Evolutionary conservation across 2,329 filamentous ascomycete genomes (phyloP).

Genomic region (Cladosporium oxysporum): DNA sequence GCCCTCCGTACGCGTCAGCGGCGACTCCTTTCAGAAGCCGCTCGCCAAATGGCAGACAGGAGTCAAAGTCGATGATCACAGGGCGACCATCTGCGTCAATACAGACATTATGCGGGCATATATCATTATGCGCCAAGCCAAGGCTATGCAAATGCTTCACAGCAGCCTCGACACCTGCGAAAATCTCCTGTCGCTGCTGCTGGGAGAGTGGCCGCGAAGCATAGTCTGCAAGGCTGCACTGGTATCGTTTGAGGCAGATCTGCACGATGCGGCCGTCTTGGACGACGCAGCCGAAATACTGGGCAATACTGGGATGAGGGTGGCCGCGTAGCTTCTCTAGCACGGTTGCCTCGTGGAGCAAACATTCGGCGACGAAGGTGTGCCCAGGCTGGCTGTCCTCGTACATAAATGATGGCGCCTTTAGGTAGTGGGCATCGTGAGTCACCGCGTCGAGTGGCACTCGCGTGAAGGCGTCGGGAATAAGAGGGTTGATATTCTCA

Average conservation of each 20-base stretch:
- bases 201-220: constrained; percentile 25
- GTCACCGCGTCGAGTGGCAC: constrained; percentile 24
- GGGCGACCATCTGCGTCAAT: constrained; percentile 35
- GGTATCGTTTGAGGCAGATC: constrained; percentile 32
- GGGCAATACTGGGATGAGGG: constrained; percentile 35
- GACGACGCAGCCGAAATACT: constrained; percentile 35
- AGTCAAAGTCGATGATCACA: constrained; percentile 42
- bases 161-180: constrained; percentile 31
- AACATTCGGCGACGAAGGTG: constrained; percentile 34
- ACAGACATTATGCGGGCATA: constrained; percentile 41
- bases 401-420: constrained; percentile 36
- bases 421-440: constrained; percentile 32
- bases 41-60: constrained; percentile 36
- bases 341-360: constrained; percentile 32
- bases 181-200: constrained; percentile 26
- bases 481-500: constrained; percentile 31
- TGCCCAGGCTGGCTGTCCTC: constrained; percentile 31
- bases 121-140: constrained; percentile 41
- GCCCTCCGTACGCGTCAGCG: constrained; percentile 18
- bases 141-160: constrained; percentile 40
- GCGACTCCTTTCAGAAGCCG: constrained; percentile 32
- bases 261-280: constrained; percentile 33
- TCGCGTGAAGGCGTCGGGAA: constrained; percentile 25
- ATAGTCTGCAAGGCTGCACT: constrained; percentile 31
- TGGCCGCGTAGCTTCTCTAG: constrained; percentile 31